phyloP scores from a whole-genome alignment of 371 early-diverging fungal species.

The Basidiobolus meristosporus region DNA sequence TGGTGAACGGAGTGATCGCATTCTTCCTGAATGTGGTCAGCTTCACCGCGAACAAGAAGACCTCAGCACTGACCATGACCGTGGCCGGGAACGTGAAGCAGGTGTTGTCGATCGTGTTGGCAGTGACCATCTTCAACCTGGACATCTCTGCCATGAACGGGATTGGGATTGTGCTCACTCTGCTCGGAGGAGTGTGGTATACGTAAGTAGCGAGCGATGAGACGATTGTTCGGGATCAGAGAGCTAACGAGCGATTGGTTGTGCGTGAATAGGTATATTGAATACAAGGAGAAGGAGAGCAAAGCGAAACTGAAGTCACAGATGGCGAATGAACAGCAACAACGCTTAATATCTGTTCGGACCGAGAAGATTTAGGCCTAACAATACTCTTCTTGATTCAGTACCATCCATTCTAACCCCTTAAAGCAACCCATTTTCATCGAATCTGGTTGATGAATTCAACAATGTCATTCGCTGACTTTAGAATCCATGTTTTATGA shows the following conservation, averaged over 20 bases:
- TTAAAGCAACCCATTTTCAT: no score
- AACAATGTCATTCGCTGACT: no score
- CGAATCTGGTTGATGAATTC: no score
- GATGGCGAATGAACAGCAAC: not conserved
- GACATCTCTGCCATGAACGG: slow-evolving; percentile 39
- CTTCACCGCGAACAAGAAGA: slow-evolving; percentile 70
- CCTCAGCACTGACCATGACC: slow-evolving; percentile 73
- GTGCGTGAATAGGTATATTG: not conserved
- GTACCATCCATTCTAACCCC: no score
- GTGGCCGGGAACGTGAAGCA: no score
- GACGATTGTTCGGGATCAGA: not conserved
- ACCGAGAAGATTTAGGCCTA: no score
- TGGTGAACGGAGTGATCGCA: slow-evolving; percentile 61
- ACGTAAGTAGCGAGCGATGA: slow-evolving; percentile 3
- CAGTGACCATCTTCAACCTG: slow-evolving; percentile 52
- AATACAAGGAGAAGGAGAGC: slow-evolving; percentile 2
- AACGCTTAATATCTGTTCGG: no score
- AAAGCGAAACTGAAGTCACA: no score
- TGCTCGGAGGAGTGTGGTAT: slow-evolving; percentile 26
- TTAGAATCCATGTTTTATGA: no score
- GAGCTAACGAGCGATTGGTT: not conserved
- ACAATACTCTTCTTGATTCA: no score
- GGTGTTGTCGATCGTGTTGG: slow-evolving; percentile 58
- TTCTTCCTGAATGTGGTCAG: slow-evolving; percentile 64
- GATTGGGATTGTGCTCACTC: slow-evolving; percentile 54